Evolutionary conservation across 345 rosid genomes (phyloP).

Genomic region (Aethionema arabicum): DNA sequence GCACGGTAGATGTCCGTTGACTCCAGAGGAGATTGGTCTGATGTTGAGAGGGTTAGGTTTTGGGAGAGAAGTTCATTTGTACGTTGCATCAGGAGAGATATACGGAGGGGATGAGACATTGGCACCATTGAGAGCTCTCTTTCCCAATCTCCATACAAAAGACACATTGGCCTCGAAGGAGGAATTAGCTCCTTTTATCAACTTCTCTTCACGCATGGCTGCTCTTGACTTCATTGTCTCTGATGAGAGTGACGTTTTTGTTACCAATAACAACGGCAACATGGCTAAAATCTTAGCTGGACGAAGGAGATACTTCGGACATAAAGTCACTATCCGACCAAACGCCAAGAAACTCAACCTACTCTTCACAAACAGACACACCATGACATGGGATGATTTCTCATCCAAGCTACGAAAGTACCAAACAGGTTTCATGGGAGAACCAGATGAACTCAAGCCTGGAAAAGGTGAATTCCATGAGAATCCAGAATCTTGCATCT

Average conservation of each 20-base stretch:
- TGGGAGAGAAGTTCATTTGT: slow-evolving; percentile 78
- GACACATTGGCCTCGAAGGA: slow-evolving; percentile 69
- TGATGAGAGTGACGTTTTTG: slow-evolving; percentile 88
- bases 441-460: slow-evolving; percentile 71
- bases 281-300: slow-evolving; percentile 97
- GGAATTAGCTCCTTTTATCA: slow-evolving; percentile 67
- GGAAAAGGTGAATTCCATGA: slow-evolving; percentile 86
- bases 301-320: slow-evolving; percentile 90
- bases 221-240: slow-evolving; percentile 92
- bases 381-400: slow-evolving; percentile 87
- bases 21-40: slow-evolving; percentile 90
- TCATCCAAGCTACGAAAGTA: slow-evolving; percentile 48
- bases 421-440: slow-evolving; percentile 91
- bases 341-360: slow-evolving; percentile 73
- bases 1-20: slow-evolving; percentile 86
- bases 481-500: slow-evolving; percentile 80
- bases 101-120: slow-evolving; percentile 85
- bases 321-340: slow-evolving; percentile 84
- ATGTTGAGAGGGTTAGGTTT: slow-evolving; percentile 87
- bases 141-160: slow-evolving; percentile 84
- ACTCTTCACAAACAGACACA: slow-evolving; percentile 58
- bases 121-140: slow-evolving; percentile 74
- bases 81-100: slow-evolving; percentile 90
- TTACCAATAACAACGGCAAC: slow-evolving; percentile 95
- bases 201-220: slow-evolving; percentile 90